Base-by-base conservation (phyloP, 805 yeast genomes). In the Kuraishia floccosa region DNA sequence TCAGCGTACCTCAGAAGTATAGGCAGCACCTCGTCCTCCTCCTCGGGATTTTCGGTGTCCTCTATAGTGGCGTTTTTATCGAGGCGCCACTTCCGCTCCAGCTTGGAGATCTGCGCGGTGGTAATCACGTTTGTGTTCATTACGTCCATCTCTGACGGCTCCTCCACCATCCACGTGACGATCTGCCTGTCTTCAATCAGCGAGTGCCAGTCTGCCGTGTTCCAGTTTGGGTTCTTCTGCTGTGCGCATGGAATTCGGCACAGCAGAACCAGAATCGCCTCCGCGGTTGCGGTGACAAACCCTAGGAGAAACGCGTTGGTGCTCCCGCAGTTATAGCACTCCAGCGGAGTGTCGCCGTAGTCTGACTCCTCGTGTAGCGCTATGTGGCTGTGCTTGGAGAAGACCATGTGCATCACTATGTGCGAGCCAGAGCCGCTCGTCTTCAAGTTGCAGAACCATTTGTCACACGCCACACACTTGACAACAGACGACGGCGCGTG, bases 181-280 rank as follows among this genome's bases (percentile, higher is more conserved):
- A 87, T 71, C 39, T 72, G 76, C 24, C 93, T 64, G 40, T 84
- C 78, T 40, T 80, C 89, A 34, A 87, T 82, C 33, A 87, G 58
- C 0, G 95, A 69, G 45, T 79, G 84, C 96, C 96, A 87, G 37
- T 81, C 79, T 25, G 64, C 69, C 1, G 87, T 76, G 44, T 85
- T 94, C 96, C 96, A 87, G 44, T 77, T 75, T 18, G 68, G 56
- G 50, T 80, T 84, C 40, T 79, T 76, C 6, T 65, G 52, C 46
- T 76, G 86, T 1, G 94, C 77, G 53, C 96, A 87, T 1, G 96
- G 96, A 33, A 83, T 60, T 34, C 96, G 72, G 54, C 96, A 87
- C 29, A 87, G 54, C 26, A 86, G 67, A 4, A 87, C 94, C 36
- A 87, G 87, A 24, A 85, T 86, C 4, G 86, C 76, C 41, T 84